phyloP scores from a whole-genome alignment of 495 filamentous ascomycete species.

The Tetracladium marchalianum region DNA sequence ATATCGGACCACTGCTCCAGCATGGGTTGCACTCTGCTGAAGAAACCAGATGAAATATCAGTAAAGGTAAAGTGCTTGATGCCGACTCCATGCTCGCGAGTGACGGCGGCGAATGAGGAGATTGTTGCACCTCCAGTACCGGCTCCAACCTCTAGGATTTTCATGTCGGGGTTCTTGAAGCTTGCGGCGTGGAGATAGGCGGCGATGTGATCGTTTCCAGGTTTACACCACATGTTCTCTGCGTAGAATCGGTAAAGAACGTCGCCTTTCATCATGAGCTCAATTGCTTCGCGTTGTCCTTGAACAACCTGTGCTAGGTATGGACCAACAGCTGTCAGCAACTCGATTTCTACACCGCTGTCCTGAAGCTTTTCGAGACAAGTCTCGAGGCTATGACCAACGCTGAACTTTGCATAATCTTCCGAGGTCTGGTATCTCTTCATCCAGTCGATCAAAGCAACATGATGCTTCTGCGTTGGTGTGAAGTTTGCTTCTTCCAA shows the following conservation, averaged over 20 bases:
- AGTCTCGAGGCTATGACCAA: too few relatives aligned
- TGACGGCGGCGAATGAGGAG: constrained; percentile 11
- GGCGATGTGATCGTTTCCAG: constrained; percentile 23
- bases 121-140: constrained; percentile 31
- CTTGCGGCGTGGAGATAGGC: too few relatives aligned
- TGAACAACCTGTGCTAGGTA: too few relatives aligned
- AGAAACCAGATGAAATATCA: constrained; percentile 43
- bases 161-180: constrained; percentile 28
- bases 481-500: too few relatives aligned
- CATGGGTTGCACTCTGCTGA: constrained; percentile 25
- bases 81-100: background rate
- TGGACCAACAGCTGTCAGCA: too few relatives aligned
- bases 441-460: too few relatives aligned
- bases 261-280: constrained; percentile 5
- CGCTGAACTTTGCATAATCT: too few relatives aligned
- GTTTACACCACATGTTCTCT: constrained; percentile 15
- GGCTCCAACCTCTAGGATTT: constrained; percentile 39
- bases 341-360: too few relatives aligned
- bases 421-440: too few relatives aligned
- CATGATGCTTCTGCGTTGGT: too few relatives aligned
- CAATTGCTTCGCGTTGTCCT: background rate
- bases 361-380: too few relatives aligned
- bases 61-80: constrained; percentile 33
- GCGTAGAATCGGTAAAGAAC: constrained; percentile 2
- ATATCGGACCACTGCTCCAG: background rate